These are phyloP conservation scores for Hamigera avellanea DNA, from an alignment of 495 filamentous ascomycete genomes.

Conservation along the genomic window DNA sequence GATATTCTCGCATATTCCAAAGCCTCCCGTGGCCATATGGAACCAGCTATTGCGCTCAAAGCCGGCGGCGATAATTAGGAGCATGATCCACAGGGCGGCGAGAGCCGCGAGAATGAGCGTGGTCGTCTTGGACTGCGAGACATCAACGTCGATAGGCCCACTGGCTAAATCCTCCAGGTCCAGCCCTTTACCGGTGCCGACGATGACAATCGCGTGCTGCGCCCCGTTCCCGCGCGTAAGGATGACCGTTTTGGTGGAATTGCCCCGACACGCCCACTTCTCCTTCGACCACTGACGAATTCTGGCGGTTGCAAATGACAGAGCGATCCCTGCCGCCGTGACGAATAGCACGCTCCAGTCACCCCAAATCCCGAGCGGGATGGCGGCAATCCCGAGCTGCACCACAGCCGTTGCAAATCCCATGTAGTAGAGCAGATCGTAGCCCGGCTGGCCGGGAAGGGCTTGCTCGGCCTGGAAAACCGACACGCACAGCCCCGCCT, in stretches of 20 bases:
- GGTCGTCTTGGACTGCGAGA: too few species aligned
- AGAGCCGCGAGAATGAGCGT: too few species aligned
- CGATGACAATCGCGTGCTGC: constrained; percentile 32
- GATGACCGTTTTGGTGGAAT: constrained; percentile 15
- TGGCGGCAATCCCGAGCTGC: constrained; percentile 34
- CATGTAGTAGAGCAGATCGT: constrained; percentile 20
- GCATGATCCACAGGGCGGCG: too few species aligned
- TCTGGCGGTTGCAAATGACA: constrained; percentile 21
- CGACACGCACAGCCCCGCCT: neutral
- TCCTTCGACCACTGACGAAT: constrained; percentile 39
- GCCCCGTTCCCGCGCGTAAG: constrained; percentile 34
- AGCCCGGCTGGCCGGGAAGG: constrained; percentile 1
- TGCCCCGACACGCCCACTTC: constrained; percentile 33
- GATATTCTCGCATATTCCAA: too few species aligned
- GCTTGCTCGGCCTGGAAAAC: constrained; percentile 8
- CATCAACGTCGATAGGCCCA: too few species aligned
- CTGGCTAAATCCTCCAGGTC: constrained; percentile 36
- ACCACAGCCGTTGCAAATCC: constrained; percentile 23
- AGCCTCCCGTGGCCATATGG: too few species aligned
- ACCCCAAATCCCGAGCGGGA: constrained; percentile 26
- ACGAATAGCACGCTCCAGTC: constrained; percentile 36
- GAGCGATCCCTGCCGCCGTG: constrained; percentile 24
- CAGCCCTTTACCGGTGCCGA: constrained; percentile 21
- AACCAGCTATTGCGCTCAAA: too few species aligned
- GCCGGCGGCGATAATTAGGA: too few species aligned